These are phyloP conservation scores for Xylariaceae sp. DNA, from an alignment of 2,329 filamentous ascomycete genomes.

Conservation along the genomic window DNA sequence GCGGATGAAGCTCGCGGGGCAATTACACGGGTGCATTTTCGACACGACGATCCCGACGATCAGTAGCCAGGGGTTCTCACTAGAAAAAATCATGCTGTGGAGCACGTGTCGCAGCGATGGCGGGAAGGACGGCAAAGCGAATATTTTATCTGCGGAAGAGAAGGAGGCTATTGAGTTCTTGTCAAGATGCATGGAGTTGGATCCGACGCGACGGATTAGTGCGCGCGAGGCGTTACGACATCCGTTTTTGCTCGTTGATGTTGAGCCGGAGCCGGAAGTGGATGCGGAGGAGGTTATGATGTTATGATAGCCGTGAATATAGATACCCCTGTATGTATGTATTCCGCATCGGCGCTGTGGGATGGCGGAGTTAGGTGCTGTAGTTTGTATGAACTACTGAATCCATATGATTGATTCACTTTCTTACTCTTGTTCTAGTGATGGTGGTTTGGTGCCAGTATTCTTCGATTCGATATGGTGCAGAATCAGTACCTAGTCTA, in stretches of 20 bases:
- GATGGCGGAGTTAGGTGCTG: background rate
- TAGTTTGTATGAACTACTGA: background rate
- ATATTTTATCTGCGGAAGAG: constrained; percentile 60
- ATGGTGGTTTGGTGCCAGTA: no score
- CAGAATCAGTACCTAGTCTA: no score
- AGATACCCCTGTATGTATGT: constrained; percentile 15
- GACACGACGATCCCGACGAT: constrained; percentile 92
- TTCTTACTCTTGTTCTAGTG: no score
- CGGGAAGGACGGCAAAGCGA: constrained; percentile 46
- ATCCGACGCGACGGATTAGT: constrained; percentile 67
- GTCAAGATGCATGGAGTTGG: constrained; percentile 66
- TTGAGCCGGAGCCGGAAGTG: constrained; percentile 25
- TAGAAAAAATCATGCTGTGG: constrained; percentile 95
- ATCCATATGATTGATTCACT: background rate
- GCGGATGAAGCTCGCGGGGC: constrained; percentile 76
- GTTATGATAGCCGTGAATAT: constrained; percentile 21
- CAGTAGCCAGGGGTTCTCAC: constrained; percentile 73
- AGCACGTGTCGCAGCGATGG: constrained; percentile 72
- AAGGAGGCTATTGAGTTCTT: constrained; percentile 68
- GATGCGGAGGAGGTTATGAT: constrained; percentile 38
- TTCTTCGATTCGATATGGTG: no score
- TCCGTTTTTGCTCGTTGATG: constrained; percentile 54
- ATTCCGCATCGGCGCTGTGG: background rate
- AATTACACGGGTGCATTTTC: constrained; percentile 84
- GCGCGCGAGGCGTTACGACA: constrained; percentile 69